phyloP scores from a whole-genome alignment of 495 filamentous ascomycete species.

The Halenospora varia region DNA sequence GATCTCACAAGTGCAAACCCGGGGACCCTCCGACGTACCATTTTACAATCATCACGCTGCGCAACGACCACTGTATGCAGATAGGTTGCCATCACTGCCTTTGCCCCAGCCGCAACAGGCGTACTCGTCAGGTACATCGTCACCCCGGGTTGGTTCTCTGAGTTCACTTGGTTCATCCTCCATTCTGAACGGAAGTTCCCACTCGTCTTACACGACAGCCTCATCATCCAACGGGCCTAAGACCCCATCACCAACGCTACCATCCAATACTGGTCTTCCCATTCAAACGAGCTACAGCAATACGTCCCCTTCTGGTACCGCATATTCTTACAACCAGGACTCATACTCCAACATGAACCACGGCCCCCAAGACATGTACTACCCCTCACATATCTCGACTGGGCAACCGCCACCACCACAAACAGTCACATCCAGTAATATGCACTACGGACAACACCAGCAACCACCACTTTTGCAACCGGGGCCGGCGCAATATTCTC shows the following conservation, averaged over 20 bases:
- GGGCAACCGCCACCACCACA: slow-evolving; percentile 77
- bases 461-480: slow-evolving; percentile 83
- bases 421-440: slow-evolving; percentile 70
- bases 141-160: slow-evolving; percentile 66
- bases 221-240: slow-evolving; percentile 54
- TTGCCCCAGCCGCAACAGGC: slow-evolving; percentile 59
- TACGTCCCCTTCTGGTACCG: slow-evolving; percentile 38
- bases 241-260: slow-evolving; percentile 50
- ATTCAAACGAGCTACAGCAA: slow-evolving; percentile 48
- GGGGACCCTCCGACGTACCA: slow-evolving; percentile 75
- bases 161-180: slow-evolving; percentile 42
- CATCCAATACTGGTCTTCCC: slow-evolving; percentile 33
- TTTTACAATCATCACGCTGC: slow-evolving; percentile 72
- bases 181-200: slow-evolving; percentile 46
- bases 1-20: slow-evolving; percentile 85
- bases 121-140: slow-evolving; percentile 62
- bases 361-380: slow-evolving; percentile 77
- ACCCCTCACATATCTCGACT: slow-evolving; percentile 75
- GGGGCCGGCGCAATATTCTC: slow-evolving; percentile 63
- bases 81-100: slow-evolving; percentile 75
- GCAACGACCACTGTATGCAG: slow-evolving; percentile 61
- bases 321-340: slow-evolving; percentile 42
- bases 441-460: slow-evolving; percentile 70
- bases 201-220: slow-evolving; percentile 49
- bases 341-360: slow-evolving; percentile 81